Percentiles rank a stretch among this genome's conserved stretches.
phyloP scores from a whole-genome alignment of 1,284 basidiomycete genomes.

The Trichosporon inkin region DNA sequence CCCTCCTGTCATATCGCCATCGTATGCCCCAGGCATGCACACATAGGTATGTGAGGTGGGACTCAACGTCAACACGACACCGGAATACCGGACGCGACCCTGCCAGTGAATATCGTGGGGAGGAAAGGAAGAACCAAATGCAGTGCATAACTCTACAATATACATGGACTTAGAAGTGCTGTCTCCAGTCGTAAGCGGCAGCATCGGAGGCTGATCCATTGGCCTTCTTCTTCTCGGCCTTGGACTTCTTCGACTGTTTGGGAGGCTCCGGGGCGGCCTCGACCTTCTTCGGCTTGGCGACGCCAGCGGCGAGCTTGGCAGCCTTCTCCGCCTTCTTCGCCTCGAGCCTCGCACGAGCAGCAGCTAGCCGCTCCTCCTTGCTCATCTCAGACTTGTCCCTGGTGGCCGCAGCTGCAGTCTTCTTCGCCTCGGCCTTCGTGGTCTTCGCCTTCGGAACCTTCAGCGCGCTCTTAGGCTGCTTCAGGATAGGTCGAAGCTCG shows the following conservation, averaged over 20 bases:
- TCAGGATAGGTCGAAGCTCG: constrained; percentile 21
- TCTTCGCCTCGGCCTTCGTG: constrained; percentile 4
- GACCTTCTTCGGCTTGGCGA: constrained; percentile 18
- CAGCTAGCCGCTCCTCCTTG: constrained; percentile 9
- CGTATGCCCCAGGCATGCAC: no score
- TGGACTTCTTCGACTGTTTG: constrained; percentile 15
- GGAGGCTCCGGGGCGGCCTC: constrained; percentile 10
- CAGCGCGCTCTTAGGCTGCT: constrained; percentile 9
- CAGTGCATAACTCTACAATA: constrained; percentile 3
- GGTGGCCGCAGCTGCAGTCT: background rate
- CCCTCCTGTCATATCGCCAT: no score
- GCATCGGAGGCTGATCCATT: background rate
- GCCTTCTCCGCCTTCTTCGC: constrained; percentile 7
- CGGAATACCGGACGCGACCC: no score
- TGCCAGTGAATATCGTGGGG: background rate
- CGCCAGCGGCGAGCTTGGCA: background rate
- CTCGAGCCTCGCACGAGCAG: constrained; percentile 1
- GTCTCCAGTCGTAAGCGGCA: constrained; percentile 6
- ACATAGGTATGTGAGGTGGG: no score
- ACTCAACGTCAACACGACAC: no score
- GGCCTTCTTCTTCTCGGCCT: constrained; percentile 24
- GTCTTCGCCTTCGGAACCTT: background rate
- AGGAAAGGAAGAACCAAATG: background rate
- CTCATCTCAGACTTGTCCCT: constrained; percentile 7
- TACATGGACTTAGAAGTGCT: constrained; percentile 20